Conservation (phyloP, 352 stramenopile genomes). For the Pythium folliculosum region DNA sequence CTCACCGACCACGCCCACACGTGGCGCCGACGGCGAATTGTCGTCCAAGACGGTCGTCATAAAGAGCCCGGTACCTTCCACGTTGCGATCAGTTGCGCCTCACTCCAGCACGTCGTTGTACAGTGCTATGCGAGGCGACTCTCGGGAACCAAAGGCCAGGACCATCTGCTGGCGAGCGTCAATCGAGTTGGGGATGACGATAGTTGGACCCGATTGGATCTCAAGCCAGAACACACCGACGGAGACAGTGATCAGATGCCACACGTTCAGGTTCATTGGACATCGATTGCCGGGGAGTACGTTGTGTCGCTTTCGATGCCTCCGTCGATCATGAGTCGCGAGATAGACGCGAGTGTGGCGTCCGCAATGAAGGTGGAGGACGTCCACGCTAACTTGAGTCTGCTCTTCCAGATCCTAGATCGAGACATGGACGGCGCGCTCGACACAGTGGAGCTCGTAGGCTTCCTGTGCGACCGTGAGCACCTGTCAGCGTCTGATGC, state of each 20-base stretch:
- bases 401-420: slow-evolving; percentile 54
- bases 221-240: neutral
- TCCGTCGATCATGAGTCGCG: neutral
- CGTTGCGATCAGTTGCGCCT: slow-evolving; percentile 16
- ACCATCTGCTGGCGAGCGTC: neutral
- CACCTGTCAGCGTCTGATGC: neutral
- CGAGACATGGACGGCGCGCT: slow-evolving; percentile 40
- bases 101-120: slow-evolving; percentile 9
- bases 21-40: slow-evolving; percentile 7
- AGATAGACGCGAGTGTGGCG: neutral
- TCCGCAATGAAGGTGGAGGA: neutral
- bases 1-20: neutral
- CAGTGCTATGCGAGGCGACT: neutral
- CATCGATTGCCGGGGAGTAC: slow-evolving; percentile 16
- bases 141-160: neutral
- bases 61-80: neutral
- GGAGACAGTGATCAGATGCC: neutral
- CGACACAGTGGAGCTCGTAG: slow-evolving; percentile 27
- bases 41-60: neutral
- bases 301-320: slow-evolving; percentile 7
- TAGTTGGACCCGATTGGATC: neutral
- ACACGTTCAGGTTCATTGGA: slow-evolving; percentile 2
- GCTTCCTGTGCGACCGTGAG: slow-evolving; percentile 36
- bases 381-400: slow-evolving; percentile 36
- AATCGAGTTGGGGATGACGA: slow-evolving; percentile 16